phyloP scores from a whole-genome alignment of 106 monocot genomes.

The Narthecium ossifragum region DNA sequence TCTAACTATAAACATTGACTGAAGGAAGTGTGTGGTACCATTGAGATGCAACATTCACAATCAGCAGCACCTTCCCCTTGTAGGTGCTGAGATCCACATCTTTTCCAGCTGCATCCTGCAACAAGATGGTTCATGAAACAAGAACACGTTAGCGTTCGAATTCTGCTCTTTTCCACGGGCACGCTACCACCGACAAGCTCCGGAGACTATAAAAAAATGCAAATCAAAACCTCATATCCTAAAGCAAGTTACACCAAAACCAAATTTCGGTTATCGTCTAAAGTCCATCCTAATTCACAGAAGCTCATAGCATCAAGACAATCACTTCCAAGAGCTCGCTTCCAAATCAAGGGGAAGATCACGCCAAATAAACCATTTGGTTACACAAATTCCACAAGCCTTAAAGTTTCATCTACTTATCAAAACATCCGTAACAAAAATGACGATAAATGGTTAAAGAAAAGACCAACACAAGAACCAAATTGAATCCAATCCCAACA shows the following conservation, averaged over 20 bases:
- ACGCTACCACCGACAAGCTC: no score
- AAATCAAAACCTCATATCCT: no score
- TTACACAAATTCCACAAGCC: no score
- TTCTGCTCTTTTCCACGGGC: no score
- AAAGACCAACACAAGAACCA: no score
- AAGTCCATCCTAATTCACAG: no score
- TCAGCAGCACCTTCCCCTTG: slow-evolving; percentile 71
- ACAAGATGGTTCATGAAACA: background rate
- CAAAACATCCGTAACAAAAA: background rate
- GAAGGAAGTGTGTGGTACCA: slow-evolving; percentile 23
- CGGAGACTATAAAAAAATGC: background rate
- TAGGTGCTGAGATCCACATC: slow-evolving; percentile 69
- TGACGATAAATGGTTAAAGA: no score
- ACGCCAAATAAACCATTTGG: background rate
- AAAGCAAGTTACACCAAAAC: background rate
- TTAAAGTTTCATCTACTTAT: background rate
- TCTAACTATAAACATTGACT: background rate
- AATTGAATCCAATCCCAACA: background rate
- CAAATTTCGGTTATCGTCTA: background rate
- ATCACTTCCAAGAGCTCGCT: background rate
- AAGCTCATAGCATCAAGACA: background rate
- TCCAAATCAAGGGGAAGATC: background rate
- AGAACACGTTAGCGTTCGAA: no score
- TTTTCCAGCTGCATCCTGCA: slow-evolving; percentile 59
- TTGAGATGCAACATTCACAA: slow-evolving; percentile 77